Evolutionary conservation across 352 stramenopile species (phyloP), one percentile per base, ranked within the genome.

Genomic region (Pilasporangium apinafurcum): DNA sequence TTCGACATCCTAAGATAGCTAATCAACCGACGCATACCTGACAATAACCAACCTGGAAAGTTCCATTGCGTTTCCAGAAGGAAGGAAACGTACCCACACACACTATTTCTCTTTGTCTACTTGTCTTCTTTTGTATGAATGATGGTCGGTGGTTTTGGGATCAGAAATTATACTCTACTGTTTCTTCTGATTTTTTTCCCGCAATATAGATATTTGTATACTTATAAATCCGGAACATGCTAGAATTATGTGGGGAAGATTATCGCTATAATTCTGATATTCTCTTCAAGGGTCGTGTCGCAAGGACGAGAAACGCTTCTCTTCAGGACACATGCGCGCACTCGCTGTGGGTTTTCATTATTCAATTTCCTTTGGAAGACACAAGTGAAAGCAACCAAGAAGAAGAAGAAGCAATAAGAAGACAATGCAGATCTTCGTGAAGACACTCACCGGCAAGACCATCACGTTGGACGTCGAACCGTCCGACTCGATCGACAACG

Each of bases 401-500:
- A n/a, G n/a, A n/a, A n/a, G n/a, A n/a, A n/a, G n/a, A n/a, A n/a
- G n/a, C n/a, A n/a, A n/a, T n/a, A n/a, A n/a, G n/a, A n/a, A 86
- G 64, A 84, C 83, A 66, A 96, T 96, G 75, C 75, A 87, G 57
- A 71, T 96, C 35, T 96, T 96, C 53, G 49, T 96, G 34, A 97
- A 97, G 71, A 97, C 91, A 28, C 65, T 97, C 25, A 95, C 80
- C 2, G 89, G 82, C 32, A 96, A 95, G 62, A 96, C 83, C 12
- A 84, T 96, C 38, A 92, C 77, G 18, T 73, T 96, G 24, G 86
- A 96, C 62, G 79, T 96, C 5, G 89, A 96, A 60, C 82, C 92
- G 33, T 84, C 79, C 30, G 86, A 97, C 74, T 90, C 76, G 26
- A 96, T 97, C 48, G 90, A 97, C 66, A 94, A 97, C 65, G 94